phyloP scores from a whole-genome alignment of 768 basidiomycete species.

The Russula abietina region DNA sequence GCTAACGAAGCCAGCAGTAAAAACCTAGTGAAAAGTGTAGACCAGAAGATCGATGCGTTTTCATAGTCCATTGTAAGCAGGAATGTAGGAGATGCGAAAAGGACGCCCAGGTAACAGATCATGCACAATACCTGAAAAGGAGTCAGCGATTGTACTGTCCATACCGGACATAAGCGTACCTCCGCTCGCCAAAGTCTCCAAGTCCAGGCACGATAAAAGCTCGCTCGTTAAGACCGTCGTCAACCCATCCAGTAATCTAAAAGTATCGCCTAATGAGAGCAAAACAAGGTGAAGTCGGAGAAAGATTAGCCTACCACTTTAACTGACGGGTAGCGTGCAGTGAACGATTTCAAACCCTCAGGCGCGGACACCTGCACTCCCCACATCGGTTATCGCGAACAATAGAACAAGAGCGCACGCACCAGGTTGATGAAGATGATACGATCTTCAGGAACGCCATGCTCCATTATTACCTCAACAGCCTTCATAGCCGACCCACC shows the following conservation, averaged over 20 bases:
- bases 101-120: background rate
- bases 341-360: conserved; percentile 81
- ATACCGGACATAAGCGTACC: conserved; percentile 37
- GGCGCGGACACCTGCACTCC: conserved; percentile 71
- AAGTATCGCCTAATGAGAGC: background rate
- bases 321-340: conserved; percentile 62
- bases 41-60: background rate
- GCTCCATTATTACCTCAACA: conserved; percentile 86
- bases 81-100: background rate
- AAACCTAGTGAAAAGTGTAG: background rate
- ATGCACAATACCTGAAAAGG: conserved; percentile 22
- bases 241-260: conserved; percentile 94
- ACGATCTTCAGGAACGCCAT: conserved; percentile 89
- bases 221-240: conserved; percentile 85
- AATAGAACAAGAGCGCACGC: conserved; percentile 27
- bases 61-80: conserved; percentile 3
- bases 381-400: background rate
- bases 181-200: conserved; percentile 95
- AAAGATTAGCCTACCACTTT: conserved; percentile 56
- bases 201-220: conserved; percentile 89
- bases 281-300: background rate
- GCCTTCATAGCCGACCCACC: conserved; percentile 98
- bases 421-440: conserved; percentile 95
- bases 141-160: background rate
- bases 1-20: background rate